Evolutionary conservation across 495 filamentous ascomycete species (phyloP), one percentile per base, ranked within the genome.

Genomic region (Copromyces sp.): DNA sequence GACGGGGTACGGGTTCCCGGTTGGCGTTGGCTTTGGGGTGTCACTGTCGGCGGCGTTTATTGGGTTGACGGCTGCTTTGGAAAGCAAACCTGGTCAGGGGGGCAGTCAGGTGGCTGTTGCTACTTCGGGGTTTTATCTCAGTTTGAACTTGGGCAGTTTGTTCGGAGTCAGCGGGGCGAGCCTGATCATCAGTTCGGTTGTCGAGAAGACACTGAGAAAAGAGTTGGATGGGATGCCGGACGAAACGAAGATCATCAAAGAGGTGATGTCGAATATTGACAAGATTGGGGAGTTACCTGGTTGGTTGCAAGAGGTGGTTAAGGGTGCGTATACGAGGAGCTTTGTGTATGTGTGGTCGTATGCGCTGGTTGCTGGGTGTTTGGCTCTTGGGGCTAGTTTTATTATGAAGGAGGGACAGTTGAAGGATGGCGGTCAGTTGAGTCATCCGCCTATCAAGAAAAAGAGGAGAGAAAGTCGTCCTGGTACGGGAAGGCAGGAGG

Each of bases 21-120:
- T 73, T 39, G 74, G 74, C 9, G 14, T 75, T 35, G 72, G 69
- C 3, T 75, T 75, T 39, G 74, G 74, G 14, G 72, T 75, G 16
- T 75, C 74, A 2, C 29, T 75, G 8, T 75, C 74, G 11, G 72
- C 74, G 8, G 72, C 74, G 12, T 75, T 69, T 72, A 75, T 75
- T 20, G 72, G 71, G 4, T 70, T 75, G 35, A 71, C 74, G 3
- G 59, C 74, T 8, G 69, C 35, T 20, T 44, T 75, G 7, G 72
- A 75, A 3, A 53, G 2, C 5, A 59, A 59, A 11, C 20, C 47
- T 0, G 11, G 4, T 7, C 2, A 59, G 2, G 2, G 5, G 11
- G 12, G 69, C 0, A 41, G 17, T 17, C 53, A 73, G 3, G 61
- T 75, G 2, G 74, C 74, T 1, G 69, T 73, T 2, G 72, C 72